These are phyloP conservation scores for Diutina scorzettiae DNA, from an alignment of 1,139 yeast species.

Conservation along the genomic window DNA sequence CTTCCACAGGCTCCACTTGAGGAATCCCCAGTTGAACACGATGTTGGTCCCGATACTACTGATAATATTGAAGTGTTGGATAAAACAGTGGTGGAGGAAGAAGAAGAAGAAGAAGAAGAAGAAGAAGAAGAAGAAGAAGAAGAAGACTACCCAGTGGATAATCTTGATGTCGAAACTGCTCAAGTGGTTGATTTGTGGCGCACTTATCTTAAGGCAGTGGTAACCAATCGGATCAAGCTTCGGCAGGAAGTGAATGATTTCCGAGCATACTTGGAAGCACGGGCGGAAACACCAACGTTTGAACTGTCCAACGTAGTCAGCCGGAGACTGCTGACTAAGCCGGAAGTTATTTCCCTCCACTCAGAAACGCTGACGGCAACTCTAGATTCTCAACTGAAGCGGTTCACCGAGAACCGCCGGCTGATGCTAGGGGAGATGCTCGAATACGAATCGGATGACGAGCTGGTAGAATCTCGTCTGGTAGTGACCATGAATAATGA, in stretches of 20 bases:
- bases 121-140: background rate
- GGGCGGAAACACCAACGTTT: background rate
- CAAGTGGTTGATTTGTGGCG: constrained; percentile 17
- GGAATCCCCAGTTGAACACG: too few relatives aligned
- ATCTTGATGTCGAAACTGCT: background rate
- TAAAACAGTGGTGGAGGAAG: background rate
- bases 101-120: background rate
- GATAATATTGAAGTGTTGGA: background rate
- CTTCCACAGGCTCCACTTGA: too few relatives aligned
- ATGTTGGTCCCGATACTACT: too few relatives aligned
- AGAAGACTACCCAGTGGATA: background rate
- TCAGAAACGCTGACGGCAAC: background rate
- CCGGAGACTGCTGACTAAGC: background rate
- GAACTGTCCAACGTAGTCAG: background rate
- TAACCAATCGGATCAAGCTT: constrained; percentile 26
- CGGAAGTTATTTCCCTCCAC: background rate
- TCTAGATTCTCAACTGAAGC: constrained; percentile 1
- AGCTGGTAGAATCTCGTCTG: constrained; percentile 8
- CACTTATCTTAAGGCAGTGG: constrained; percentile 24
- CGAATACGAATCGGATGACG: constrained; percentile 29
- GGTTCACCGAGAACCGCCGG: constrained; percentile 18
- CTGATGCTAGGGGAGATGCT: constrained; percentile 37
- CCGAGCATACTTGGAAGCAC: constrained; percentile 17
- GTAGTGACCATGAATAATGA: background rate
- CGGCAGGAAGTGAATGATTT: constrained; percentile 31